Evolutionary conservation across 2,329 filamentous ascomycete genomes (phyloP).

Genomic region (Raffaelea arxii): DNA sequence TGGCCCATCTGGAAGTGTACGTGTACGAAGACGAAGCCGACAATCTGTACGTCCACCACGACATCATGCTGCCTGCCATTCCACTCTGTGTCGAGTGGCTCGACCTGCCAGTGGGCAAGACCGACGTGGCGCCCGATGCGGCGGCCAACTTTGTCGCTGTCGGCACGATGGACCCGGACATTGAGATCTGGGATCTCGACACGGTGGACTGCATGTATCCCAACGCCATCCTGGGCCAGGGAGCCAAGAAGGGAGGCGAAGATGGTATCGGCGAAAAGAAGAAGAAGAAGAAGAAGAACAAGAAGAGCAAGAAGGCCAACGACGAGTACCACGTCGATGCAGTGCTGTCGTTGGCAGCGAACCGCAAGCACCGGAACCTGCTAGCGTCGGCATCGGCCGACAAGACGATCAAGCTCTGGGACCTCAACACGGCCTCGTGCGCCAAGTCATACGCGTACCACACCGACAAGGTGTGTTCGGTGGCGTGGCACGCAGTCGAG

Average conservation of each 20-base stretch:
- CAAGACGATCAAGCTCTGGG: constrained; percentile 97
- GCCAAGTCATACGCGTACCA: constrained; percentile 95
- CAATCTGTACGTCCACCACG: constrained; percentile 98
- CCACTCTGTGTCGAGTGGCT: constrained; percentile 95
- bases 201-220: constrained; percentile 97
- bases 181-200: constrained; percentile 97
- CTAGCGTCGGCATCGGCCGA: constrained; percentile 92
- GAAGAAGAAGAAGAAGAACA: constrained; percentile 79
- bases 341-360: constrained; percentile 81
- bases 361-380: constrained; percentile 87
- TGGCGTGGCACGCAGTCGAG: constrained; percentile 86
- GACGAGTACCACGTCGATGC: constrained; percentile 91
- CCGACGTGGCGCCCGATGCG: constrained; percentile 48
- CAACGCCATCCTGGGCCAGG: constrained; percentile 84
- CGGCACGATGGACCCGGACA: constrained; percentile 96
- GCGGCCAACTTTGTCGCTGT: constrained; percentile 88
- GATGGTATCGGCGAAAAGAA: constrained; percentile 25
- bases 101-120: constrained; percentile 76
- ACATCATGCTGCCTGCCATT: constrained; percentile 97
- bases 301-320: constrained; percentile 81
- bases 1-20: constrained; percentile 93
- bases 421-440: constrained; percentile 82
- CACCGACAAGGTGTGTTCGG: constrained; percentile 93
- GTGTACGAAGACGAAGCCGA: constrained; percentile 93
- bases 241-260: constrained; percentile 27